Conservation (phyloP, 495 filamentous ascomycete genomes). For the Friedmanniomyces endolithicus region DNA sequence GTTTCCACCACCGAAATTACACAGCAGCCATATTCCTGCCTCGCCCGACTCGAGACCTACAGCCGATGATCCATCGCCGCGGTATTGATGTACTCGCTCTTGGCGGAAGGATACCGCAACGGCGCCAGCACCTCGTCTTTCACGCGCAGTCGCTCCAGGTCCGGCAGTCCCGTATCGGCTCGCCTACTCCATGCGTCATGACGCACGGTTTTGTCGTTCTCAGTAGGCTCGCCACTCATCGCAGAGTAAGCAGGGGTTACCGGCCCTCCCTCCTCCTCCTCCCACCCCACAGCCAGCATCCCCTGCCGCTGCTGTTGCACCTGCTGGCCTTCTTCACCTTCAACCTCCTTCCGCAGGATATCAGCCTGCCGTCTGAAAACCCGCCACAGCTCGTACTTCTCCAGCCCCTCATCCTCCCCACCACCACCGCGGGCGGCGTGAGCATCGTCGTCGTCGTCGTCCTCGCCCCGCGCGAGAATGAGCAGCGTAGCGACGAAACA, state of each 20-base stretch:
- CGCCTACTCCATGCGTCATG: not conserved
- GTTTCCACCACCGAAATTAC: too few species aligned
- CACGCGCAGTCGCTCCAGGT: not conserved
- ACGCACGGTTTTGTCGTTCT: not conserved
- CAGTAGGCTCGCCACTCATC: not conserved
- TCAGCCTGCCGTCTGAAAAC: slow-evolving; percentile 27
- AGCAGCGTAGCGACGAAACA: slow-evolving; percentile 23
- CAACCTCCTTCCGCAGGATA: slow-evolving; percentile 25
- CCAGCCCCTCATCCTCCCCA: slow-evolving; percentile 13
- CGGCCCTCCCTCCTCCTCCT: not conserved
- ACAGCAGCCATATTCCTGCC: too few species aligned
- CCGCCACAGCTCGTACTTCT: slow-evolving; percentile 28
- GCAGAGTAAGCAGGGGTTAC: not conserved
- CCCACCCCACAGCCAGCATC: too few species aligned
- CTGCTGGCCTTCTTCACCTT: not conserved
- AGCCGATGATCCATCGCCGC: slow-evolving; percentile 2
- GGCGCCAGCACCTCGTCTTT: not conserved
- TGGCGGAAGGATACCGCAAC: not conserved
- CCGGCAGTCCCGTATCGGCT: not conserved
- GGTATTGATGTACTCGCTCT: not conserved
- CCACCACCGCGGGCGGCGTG: not conserved
- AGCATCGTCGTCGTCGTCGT: slow-evolving; percentile 2
- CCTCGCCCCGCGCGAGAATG: slow-evolving; percentile 11
- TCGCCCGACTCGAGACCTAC: not conserved
- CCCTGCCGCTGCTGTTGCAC: too few species aligned